Evolutionary conservation across 495 filamentous ascomycete genomes (phyloP).

Genomic region (Penicillium cosmopolitanum): DNA sequence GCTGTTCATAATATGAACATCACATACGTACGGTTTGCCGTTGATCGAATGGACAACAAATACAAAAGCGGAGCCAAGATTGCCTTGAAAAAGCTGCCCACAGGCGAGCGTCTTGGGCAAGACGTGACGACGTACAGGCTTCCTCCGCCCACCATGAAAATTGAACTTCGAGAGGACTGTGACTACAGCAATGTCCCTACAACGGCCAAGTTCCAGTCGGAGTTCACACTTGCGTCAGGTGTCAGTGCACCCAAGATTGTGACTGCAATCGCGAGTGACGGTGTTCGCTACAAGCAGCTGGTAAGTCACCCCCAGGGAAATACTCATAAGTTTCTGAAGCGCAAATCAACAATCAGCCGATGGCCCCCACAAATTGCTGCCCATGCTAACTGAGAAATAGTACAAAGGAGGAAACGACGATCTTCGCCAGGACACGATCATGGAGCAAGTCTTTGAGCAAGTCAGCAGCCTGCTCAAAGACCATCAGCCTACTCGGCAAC

Average conservation of each 20-base stretch:
- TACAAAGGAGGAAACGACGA: slow-evolving; percentile 95
- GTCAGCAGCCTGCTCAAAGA: slow-evolving; percentile 86
- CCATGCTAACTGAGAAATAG: slow-evolving; percentile 36
- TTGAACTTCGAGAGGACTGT: slow-evolving; percentile 69
- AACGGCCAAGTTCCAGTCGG: slow-evolving; percentile 66
- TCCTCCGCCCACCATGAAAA: slow-evolving; percentile 87
- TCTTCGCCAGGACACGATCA: slow-evolving; percentile 97
- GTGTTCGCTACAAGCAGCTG: slow-evolving; percentile 79
- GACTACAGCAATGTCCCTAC: slow-evolving; percentile 78
- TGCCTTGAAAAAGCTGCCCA: slow-evolving; percentile 58
- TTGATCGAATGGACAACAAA: slow-evolving; percentile 60
- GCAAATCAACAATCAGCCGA: neutral
- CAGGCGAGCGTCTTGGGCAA: slow-evolving; percentile 59
- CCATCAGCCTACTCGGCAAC: slow-evolving; percentile 82
- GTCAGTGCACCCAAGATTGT: slow-evolving; percentile 92
- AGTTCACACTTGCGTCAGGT: slow-evolving; percentile 84
- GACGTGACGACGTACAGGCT: slow-evolving; percentile 62
- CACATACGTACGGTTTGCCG: slow-evolving; percentile 72
- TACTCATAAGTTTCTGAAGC: neutral
- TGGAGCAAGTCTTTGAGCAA: slow-evolving; percentile 99
- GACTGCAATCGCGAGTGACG: slow-evolving; percentile 74
- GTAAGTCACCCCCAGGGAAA: slow-evolving; percentile 43
- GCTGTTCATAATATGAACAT: slow-evolving; percentile 73
- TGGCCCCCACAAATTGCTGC: neutral
- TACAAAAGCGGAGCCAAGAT: slow-evolving; percentile 71